Evolutionary conservation across 306 rosid species (phyloP).

Genomic region (Spatholobus suberectus): DNA sequence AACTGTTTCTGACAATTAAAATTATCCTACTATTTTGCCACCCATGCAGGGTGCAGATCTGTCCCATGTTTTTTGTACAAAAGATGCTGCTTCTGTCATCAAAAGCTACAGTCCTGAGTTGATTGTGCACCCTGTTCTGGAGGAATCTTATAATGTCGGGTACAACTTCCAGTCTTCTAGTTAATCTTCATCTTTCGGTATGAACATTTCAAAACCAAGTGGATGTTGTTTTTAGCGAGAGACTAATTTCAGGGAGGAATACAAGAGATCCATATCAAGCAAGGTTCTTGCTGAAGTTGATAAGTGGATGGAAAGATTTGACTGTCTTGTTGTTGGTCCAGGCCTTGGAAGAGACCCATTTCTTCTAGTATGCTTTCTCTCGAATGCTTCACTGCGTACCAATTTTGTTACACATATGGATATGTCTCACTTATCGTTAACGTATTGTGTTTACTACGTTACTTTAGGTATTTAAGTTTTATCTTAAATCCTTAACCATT

Average conservation of each 20-base stretch:
- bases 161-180: not conserved
- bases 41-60: conserved; percentile 16
- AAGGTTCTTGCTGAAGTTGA: conserved; percentile 79
- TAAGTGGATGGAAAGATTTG: conserved; percentile 88
- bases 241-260: conserved; percentile 53
- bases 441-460: not conserved
- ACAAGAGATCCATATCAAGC: conserved; percentile 45
- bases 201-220: conserved; percentile 7
- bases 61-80: conserved; percentile 23
- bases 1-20: not conserved
- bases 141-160: not conserved
- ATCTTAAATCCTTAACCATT: not conserved
- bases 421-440: not conserved
- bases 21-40: not conserved
- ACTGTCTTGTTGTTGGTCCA: conserved; percentile 84
- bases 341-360: conserved; percentile 94
- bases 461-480: not conserved
- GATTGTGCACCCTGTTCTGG: conserved; percentile 23
- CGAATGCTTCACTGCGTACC: conserved; percentile 9
- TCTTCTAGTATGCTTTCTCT: conserved; percentile 46
- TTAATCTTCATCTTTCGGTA: not conserved
- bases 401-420: not conserved
- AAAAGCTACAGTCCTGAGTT: conserved; percentile 25
- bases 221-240: not conserved
- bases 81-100: conserved; percentile 25